phyloP scores from a whole-genome alignment of 2,329 filamentous ascomycete species.

The Endothia cerciana region DNA sequence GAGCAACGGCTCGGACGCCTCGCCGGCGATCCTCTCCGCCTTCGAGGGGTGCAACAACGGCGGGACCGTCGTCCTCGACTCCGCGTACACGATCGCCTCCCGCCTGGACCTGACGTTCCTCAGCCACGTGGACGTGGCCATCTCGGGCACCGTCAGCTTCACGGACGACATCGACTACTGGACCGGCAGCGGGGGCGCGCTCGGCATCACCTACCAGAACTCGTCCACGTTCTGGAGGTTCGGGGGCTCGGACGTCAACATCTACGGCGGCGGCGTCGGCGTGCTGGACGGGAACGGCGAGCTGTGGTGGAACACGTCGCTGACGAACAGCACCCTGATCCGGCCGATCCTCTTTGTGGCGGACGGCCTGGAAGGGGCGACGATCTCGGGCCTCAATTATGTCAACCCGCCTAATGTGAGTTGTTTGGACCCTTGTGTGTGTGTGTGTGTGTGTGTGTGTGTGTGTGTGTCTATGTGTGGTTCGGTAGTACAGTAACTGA shows the following conservation, averaged over 20 bases:
- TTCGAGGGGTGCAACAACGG: slow-evolving; percentile 64
- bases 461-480: not conserved
- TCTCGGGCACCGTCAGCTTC: slow-evolving; percentile 42
- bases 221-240: slow-evolving; percentile 62
- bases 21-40: slow-evolving; percentile 54
- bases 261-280: slow-evolving; percentile 53
- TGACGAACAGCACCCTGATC: slow-evolving; percentile 52
- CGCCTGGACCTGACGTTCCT: slow-evolving; percentile 61
- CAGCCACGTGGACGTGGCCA: slow-evolving; percentile 60
- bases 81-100: slow-evolving; percentile 59
- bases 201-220: slow-evolving; percentile 60
- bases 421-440: not conserved
- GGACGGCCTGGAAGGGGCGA: slow-evolving; percentile 53
- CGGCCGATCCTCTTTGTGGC: slow-evolving; percentile 59
- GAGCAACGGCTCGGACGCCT: slow-evolving; percentile 34
- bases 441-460: not conserved
- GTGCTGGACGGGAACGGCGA: slow-evolving; percentile 65
- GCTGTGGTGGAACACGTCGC: slow-evolving; percentile 55
- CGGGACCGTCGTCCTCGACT: slow-evolving; percentile 60
- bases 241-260: slow-evolving; percentile 60
- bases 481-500: not conserved
- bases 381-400: slow-evolving; percentile 55
- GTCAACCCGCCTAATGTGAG: slow-evolving; percentile 56
- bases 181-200: slow-evolving; percentile 52
- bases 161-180: slow-evolving; percentile 62